Conservation (phyloP, 192 early-diverging fungal species). For the Coemansia sp. region DNA sequence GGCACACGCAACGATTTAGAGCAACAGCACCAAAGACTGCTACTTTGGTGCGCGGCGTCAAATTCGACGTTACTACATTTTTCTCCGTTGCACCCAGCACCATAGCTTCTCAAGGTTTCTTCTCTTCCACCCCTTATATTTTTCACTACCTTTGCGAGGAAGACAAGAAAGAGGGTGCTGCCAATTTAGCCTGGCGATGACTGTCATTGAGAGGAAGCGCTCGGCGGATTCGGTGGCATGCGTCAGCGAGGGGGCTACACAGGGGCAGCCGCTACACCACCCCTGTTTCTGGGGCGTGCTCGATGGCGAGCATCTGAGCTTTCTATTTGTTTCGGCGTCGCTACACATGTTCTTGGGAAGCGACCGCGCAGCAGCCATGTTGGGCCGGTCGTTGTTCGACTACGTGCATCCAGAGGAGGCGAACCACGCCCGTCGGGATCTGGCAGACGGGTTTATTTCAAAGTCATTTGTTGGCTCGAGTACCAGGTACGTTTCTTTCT, state of each 20-base stretch:
- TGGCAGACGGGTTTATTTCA: conserved; percentile 39
- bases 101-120: background rate
- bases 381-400: conserved; percentile 49
- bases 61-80: conserved; percentile 14
- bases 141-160: conserved; percentile 1
- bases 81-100: background rate
- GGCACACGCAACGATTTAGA: conserved; percentile 10
- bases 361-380: conserved; percentile 23
- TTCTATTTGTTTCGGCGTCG: conserved; percentile 49
- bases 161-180: background rate
- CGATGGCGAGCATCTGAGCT: conserved; percentile 41
- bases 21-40: conserved; percentile 15
- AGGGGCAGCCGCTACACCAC: conserved; percentile 11
- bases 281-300: conserved; percentile 56
- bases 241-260: conserved; percentile 7
- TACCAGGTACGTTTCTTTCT: conserved; percentile 37
- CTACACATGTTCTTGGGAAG: conserved; percentile 37
- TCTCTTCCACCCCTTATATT: background rate
- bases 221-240: conserved; percentile 26
- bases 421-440: conserved; percentile 43
- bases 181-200: conserved; percentile 29
- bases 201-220: conserved; percentile 45
- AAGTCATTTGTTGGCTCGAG: conserved; percentile 44
- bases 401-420: conserved; percentile 55
- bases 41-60: conserved; percentile 1